Evolutionary conservation across 2,329 filamentous ascomycete genomes (phyloP).

Genomic region (Metarhizium guizhouense): DNA sequence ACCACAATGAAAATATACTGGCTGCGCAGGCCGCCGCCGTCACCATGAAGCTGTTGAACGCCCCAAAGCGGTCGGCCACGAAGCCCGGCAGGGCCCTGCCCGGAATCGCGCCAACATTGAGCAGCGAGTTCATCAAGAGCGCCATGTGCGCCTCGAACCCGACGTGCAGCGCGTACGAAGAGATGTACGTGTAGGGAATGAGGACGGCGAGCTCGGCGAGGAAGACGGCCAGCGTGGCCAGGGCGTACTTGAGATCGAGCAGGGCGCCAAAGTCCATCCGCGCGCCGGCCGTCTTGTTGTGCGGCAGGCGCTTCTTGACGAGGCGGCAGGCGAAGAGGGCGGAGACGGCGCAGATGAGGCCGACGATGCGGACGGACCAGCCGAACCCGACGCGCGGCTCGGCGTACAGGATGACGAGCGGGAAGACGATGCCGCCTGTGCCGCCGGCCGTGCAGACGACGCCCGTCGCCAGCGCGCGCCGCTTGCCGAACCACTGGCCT

Average conservation of each 20-base stretch:
- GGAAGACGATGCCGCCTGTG: constrained; percentile 47
- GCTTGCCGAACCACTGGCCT: constrained; percentile 58
- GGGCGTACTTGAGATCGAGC: constrained; percentile 36
- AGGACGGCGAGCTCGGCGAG: constrained; percentile 53
- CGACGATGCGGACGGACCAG: constrained; percentile 22
- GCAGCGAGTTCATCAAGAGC: background rate
- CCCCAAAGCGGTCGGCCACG: constrained; percentile 57
- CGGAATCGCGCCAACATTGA: background rate
- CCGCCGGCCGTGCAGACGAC: constrained; percentile 58
- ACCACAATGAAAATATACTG: constrained; percentile 5
- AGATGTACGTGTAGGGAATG: constrained; percentile 60
- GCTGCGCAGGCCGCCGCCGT: constrained; percentile 38
- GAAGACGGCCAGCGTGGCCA: constrained; percentile 46
- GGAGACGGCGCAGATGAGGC: constrained; percentile 15
- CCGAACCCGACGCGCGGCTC: constrained; percentile 17
- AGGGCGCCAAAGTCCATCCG: constrained; percentile 44
- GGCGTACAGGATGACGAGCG: constrained; percentile 19
- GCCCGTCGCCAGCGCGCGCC: constrained; percentile 59
- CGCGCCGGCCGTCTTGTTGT: constrained; percentile 31
- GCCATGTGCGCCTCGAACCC: constrained; percentile 33
- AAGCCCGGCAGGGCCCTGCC: constrained; percentile 56
- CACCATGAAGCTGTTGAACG: constrained; percentile 60
- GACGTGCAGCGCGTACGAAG: constrained; percentile 49
- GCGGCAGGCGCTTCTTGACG: constrained; percentile 36
- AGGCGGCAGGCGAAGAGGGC: constrained; percentile 18